phyloP scores from a whole-genome alignment of 2,329 filamentous ascomycete species.

The Neoascochyta sp. region DNA sequence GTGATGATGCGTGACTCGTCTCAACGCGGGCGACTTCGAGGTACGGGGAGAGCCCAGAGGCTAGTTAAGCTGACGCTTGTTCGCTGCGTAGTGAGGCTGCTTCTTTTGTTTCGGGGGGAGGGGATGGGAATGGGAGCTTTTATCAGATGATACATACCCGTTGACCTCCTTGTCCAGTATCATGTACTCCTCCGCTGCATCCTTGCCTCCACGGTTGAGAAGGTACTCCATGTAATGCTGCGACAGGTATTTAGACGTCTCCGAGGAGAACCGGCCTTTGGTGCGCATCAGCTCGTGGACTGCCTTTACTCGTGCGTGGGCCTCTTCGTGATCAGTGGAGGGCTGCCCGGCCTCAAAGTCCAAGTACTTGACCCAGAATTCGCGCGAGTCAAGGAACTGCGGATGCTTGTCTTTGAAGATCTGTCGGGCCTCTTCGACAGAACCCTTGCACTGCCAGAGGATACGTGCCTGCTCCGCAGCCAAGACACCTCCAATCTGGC shows the following conservation, averaged over 20 bases:
- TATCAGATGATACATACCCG: constrained; percentile 51
- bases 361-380: constrained; percentile 89
- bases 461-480: constrained; percentile 85
- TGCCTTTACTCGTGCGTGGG: constrained; percentile 69
- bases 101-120: constrained; percentile 23
- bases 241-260: constrained; percentile 70
- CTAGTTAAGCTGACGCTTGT: constrained; percentile 30
- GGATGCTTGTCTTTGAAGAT: constrained; percentile 79
- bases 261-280: constrained; percentile 65
- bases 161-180: constrained; percentile 81
- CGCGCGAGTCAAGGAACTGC: constrained; percentile 77
- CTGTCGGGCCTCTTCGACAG: constrained; percentile 72
- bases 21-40: constrained; percentile 2
- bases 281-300: constrained; percentile 72
- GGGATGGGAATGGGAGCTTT: constrained; percentile 21
- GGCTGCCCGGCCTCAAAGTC: constrained; percentile 85
- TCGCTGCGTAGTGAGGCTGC: constrained; percentile 34
- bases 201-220: constrained; percentile 74
- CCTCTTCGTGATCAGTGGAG: constrained; percentile 61
- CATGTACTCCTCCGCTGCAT: constrained; percentile 83
- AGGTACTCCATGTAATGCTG: constrained; percentile 79
- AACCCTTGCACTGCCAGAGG: constrained; percentile 83
- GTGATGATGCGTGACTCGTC: constrained; percentile 2
- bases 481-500: constrained; percentile 79
- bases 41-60: constrained; percentile 8